These are phyloP conservation scores for Zasmidium cellare DNA, from an alignment of 2,329 filamentous ascomycete species.

Conservation along the genomic window DNA sequence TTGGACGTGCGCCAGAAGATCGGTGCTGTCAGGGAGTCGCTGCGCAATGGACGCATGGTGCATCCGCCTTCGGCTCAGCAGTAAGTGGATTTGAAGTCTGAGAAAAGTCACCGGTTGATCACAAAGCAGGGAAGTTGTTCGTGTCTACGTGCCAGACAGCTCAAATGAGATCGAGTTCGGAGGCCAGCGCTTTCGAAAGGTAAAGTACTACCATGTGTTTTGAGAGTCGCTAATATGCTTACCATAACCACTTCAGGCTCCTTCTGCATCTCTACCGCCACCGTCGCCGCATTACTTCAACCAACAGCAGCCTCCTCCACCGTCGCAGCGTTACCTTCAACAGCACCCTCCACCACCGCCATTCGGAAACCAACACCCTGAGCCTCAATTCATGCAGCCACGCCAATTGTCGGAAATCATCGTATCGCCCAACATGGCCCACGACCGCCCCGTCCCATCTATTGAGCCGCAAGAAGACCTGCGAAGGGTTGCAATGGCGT, in stretches of 20 bases:
- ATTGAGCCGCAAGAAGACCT: conserved; percentile 24
- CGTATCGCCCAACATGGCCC: conserved; percentile 5
- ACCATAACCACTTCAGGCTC: not conserved
- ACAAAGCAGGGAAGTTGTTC: conserved; percentile 14
- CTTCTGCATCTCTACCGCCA: not conserved
- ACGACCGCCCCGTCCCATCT: conserved; percentile 24
- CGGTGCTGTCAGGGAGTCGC: conserved; percentile 18
- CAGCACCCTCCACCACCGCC: not conserved
- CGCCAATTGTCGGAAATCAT: conserved; percentile 3
- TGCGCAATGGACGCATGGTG: conserved; percentile 14
- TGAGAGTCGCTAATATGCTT: not conserved
- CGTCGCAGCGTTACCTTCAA: no score
- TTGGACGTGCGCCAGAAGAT: conserved; percentile 22
- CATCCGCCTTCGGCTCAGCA: not conserved
- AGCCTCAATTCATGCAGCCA: not conserved
- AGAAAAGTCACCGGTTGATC: not conserved
- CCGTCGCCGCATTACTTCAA: not conserved
- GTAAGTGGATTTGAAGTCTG: not conserved
- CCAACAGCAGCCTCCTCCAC: not conserved
- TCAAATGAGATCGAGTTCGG: conserved; percentile 15
- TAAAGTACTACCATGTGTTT: not conserved
- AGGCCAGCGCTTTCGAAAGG: conserved; percentile 12
- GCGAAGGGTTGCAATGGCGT: conserved; percentile 16
- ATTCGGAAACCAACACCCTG: no score
- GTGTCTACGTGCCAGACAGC: conserved; percentile 17